These are phyloP conservation scores for Colletotrichum sp. DNA, from an alignment of 2,329 filamentous ascomycete genomes.

Conservation along the genomic window DNA sequence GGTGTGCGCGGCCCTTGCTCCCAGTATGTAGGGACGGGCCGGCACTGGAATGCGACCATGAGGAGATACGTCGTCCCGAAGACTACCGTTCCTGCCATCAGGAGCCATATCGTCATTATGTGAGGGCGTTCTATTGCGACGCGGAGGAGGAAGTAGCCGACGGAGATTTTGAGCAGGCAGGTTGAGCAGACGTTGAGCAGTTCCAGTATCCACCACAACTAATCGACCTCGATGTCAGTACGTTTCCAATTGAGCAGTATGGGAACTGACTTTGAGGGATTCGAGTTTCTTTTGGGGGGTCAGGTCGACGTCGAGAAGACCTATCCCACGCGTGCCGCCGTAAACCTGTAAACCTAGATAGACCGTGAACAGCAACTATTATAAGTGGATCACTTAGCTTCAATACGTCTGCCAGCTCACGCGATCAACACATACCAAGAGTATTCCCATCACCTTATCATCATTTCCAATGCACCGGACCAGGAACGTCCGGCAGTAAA, in stretches of 20 bases:
- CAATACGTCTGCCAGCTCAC: neutral
- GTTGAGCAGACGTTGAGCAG: slow-evolving; percentile 41
- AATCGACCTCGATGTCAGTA: neutral
- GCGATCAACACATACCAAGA: slow-evolving; percentile 27
- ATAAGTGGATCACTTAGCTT: neutral
- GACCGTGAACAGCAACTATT: neutral
- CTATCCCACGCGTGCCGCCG: neutral
- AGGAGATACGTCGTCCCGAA: slow-evolving; percentile 44
- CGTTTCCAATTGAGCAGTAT: neutral
- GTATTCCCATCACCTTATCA: slow-evolving; percentile 35
- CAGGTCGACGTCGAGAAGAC: neutral
- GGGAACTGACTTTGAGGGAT: neutral
- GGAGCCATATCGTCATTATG: slow-evolving; percentile 38
- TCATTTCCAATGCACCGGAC: slow-evolving; percentile 34
- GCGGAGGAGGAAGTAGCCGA: slow-evolving; percentile 45
- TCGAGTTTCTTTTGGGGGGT: neutral
- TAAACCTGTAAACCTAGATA: neutral
- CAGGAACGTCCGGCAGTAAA: slow-evolving; percentile 34
- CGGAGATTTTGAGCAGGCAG: slow-evolving; percentile 40
- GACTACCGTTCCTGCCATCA: slow-evolving; percentile 37
- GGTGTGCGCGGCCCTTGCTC: slow-evolving; percentile 25
- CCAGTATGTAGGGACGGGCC: slow-evolving; percentile 44
- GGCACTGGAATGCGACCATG: slow-evolving; percentile 45
- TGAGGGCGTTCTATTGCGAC: slow-evolving; percentile 37
- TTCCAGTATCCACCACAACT: slow-evolving; percentile 42